Conservation (phyloP, 805 yeast species). For the Candida koratica region DNA sequence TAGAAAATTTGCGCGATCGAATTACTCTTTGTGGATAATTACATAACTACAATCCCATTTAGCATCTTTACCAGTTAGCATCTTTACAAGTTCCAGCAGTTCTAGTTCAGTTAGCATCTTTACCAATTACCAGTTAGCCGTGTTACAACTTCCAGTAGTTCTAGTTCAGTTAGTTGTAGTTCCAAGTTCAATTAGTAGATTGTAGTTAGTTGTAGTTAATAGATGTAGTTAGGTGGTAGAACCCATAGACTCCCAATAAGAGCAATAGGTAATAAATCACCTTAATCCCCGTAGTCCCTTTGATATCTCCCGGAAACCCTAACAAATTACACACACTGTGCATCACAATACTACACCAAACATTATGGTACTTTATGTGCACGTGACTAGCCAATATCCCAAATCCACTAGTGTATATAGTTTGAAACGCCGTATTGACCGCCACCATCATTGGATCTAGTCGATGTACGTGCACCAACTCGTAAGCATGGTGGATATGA, state of each 20-base stretch:
- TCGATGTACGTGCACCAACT: slow-evolving; percentile 20
- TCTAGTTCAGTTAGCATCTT: no score
- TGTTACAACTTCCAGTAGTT: no score
- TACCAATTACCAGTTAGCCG: no score
- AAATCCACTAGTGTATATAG: slow-evolving; percentile 62
- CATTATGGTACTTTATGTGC: slow-evolving; percentile 43
- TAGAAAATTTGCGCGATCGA: no score
- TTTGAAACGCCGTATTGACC: slow-evolving; percentile 44
- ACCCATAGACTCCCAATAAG: slow-evolving; percentile 10
- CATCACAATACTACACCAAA: slow-evolving; percentile 54
- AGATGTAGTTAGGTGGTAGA: no score
- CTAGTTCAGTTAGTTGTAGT: no score
- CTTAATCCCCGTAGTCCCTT: slow-evolving; percentile 6
- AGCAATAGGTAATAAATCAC: slow-evolving; percentile 14
- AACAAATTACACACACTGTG: slow-evolving; percentile 68
- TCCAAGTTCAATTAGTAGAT: no score
- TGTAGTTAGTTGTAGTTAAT: no score
- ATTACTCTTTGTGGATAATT: no score
- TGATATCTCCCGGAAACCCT: slow-evolving; percentile 54
- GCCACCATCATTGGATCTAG: slow-evolving; percentile 4
- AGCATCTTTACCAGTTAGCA: no score
- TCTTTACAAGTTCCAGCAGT: no score
- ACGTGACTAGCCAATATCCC: slow-evolving; percentile 62
- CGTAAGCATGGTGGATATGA: slow-evolving; percentile 71
- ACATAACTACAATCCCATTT: no score